Base-by-base conservation (phyloP, 78 protist genomes). In the Acrasis kona region DNA sequence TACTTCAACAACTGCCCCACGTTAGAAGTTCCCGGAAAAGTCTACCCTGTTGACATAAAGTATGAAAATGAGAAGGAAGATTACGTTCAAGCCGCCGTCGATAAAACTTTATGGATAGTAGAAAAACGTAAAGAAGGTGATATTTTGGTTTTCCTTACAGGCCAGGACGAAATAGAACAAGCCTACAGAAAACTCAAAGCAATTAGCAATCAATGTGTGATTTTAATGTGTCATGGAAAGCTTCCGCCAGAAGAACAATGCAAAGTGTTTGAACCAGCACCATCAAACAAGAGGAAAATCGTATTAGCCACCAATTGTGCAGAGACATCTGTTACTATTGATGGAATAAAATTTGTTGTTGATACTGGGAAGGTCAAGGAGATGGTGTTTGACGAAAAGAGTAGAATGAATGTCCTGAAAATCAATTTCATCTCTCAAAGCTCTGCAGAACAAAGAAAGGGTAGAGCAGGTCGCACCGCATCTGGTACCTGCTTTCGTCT, bases 71-170 rank as follows among this genome's bases (percentile, higher is more conserved):
- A 50, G 19, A 65, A 72, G n/a, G 6, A 32, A 19, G 5, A 28
- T 6, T 5, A 72, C 30, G 34, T 19, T 58, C 76, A 27, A 6
- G 72, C 9, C 10, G 8, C 66, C 28, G 79, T 76, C n/a, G 6
- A 27, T 39, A 30, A 9, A 27, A 10, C 78, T 29, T 10, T 12
- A 70, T 41, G 68, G 61, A 41, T 34, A 91, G 91, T 79, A 72
- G 91, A 3, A 85, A 94, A 0, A 80, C 94, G 30, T 88, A 84
- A 50, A 19, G 19, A 0, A 0, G 99, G 99, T 3, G 91, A 78
- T 71, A 79, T 98, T 6, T 91, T 98, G 7, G 87, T 97, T 6
- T 98, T 98, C 65, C 74, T 97, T 36, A 90, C 99, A 1, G 98
- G 99, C 10, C 90, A 83, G 65, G 67, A 50, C 42, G 98, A 96